Conservation (phyloP, 371 early-diverging fungal genomes). For the Ecytonucleospora hepatopenaei region DNA sequence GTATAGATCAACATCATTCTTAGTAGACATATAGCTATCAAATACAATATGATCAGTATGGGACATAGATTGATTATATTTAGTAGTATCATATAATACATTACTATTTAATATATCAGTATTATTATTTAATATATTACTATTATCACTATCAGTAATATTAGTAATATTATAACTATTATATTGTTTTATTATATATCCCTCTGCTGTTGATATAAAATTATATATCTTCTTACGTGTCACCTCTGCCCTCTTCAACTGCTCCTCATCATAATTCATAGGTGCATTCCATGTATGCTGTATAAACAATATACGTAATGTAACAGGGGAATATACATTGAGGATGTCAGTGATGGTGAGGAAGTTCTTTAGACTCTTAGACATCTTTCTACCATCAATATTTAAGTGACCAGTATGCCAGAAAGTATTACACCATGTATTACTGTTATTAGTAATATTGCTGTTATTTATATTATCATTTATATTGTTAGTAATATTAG, state of each 20-base stretch:
- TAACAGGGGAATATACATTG: slow-evolving; percentile 66
- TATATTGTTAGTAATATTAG: no score
- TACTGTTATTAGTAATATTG: background rate
- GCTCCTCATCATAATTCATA: slow-evolving; percentile 71
- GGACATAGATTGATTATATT: background rate
- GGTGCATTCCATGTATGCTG: slow-evolving; percentile 74
- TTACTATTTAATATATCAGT: background rate
- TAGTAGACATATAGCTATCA: slow-evolving; percentile 2
- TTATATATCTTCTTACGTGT: slow-evolving; percentile 65
- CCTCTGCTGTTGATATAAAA: slow-evolving; percentile 61
- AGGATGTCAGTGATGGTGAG: slow-evolving; percentile 80
- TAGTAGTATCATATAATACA: background rate
- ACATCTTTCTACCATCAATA: slow-evolving; percentile 95
- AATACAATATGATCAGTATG: slow-evolving; percentile 11
- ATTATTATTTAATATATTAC: background rate
- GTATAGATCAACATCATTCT: slow-evolving; percentile 63
- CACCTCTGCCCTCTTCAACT: slow-evolving; percentile 70
- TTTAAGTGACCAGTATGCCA: slow-evolving; percentile 93
- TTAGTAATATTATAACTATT: slow-evolving; percentile 1
- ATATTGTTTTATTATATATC: slow-evolving; percentile 61
- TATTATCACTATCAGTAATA: slow-evolving; percentile 9
- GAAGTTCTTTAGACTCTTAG: slow-evolving; percentile 96
- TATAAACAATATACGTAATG: slow-evolving; percentile 82
- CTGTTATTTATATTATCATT: background rate
- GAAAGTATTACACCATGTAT: slow-evolving; percentile 87